Evolutionary conservation across 805 yeast genomes (phyloP), one percentile per base, ranked within the genome.

Genomic region (Candida chauliodis): DNA sequence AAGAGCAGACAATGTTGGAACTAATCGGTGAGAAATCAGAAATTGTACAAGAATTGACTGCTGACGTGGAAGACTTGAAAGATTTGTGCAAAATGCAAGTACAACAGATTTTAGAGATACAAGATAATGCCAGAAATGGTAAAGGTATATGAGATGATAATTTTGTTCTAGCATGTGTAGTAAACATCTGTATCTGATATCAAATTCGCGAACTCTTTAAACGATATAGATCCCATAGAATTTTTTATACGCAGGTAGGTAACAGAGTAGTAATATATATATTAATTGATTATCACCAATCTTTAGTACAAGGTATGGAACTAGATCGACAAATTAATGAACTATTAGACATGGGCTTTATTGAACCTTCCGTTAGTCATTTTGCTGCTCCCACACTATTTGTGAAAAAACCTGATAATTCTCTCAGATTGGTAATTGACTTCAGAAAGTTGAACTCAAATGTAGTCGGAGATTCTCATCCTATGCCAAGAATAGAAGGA

Each of bases 41-140:
- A 56, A 73, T 69, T 45, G 91, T 86, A 4, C 84, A 80, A 40
- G 99, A 93, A 58, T 69, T 93, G 32, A 75, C 72, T 47, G 95
- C 95, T 6, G 99, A 93, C 53, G 91, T 93, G 13, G 73, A 69
- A 4, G 99, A 93, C 59, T 69, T 91, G 59, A 93, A 93, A 60
- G 95, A 86, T 33, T 68, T 93, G 67, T 75, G 88, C 58, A 73
- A 78, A 44, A 75, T 75, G 45, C 99, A 91, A 59, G 90, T 91
- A 30, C 95, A 86, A 57, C 93, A 90, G 47, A 73, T 91, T 76
- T 79, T 88, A 30, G 82, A 75, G 30, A 49, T 84, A 50, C 85
- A 81, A 47, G 59, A 50, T 26, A 27, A 25, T 11, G n/a, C n/a
- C 14, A 10, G 9, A 25, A 25, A 9, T 25, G 10, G 25, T n/a